These are phyloP conservation scores for Neoboletus magnificus DNA, from an alignment of 768 basidiomycete species.

Conservation along the genomic window DNA sequence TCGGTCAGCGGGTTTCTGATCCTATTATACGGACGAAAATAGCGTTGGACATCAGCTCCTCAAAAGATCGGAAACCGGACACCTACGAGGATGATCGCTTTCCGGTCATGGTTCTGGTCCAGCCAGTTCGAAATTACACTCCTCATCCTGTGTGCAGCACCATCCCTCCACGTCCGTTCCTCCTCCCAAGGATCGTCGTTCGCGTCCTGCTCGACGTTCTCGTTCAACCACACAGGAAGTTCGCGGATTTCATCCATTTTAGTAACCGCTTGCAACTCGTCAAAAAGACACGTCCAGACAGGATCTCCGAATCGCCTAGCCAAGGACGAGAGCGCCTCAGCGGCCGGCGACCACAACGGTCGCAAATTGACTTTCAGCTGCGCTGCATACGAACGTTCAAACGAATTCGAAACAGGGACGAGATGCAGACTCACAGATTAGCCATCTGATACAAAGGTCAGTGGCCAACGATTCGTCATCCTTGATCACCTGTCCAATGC, in stretches of 20 bases:
- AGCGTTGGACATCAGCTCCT: background rate
- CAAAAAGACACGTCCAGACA: conserved; percentile 71
- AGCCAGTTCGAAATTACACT: conserved; percentile 49
- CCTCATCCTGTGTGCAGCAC: conserved; percentile 61
- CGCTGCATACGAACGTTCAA: conserved; percentile 40
- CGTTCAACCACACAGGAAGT: conserved; percentile 28
- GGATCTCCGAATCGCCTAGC: conserved; percentile 59
- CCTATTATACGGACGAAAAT: conserved; percentile 22
- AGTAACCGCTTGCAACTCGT: conserved; percentile 47
- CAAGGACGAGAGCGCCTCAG: conserved; percentile 55
- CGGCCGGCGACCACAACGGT: conserved; percentile 84
- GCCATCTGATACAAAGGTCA: conserved; percentile 67
- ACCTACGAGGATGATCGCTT: conserved; percentile 36
- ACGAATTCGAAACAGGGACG: background rate
- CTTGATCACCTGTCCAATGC: conserved; percentile 60
- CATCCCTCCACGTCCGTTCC: conserved; percentile 75
- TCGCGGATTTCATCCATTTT: background rate
- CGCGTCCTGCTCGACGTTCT: conserved; percentile 15
- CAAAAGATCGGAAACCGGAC: background rate
- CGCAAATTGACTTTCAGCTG: conserved; percentile 93
- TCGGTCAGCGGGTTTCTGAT: conserved; percentile 45
- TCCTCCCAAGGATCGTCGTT: conserved; percentile 50
- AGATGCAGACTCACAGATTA: conserved; percentile 52
- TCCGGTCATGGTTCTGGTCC: conserved; percentile 26
- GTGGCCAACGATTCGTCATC: conserved; percentile 51